Percentiles rank a stretch among this genome's conserved stretches.
These are phyloP conservation scores for Fusarium tjaetaba DNA, from an alignment of 2,329 filamentous ascomycete genomes.

Conservation along the genomic window DNA sequence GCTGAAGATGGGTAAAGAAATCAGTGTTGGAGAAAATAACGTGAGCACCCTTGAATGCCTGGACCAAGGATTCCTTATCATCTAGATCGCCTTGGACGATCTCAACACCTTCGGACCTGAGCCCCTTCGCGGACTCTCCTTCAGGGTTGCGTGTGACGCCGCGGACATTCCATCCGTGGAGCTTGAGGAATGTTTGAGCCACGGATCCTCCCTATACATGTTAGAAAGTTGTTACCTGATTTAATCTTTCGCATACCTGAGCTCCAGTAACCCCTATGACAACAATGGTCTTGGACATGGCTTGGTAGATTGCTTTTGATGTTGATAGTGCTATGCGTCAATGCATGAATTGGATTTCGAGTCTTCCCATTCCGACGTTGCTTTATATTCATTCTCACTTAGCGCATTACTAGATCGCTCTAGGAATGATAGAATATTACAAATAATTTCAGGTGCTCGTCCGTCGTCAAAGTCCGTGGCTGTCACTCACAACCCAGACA, in stretches of 20 bases:
- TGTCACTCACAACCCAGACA: background rate
- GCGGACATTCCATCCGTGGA: background rate
- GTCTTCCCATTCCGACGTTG: rapidly evolving
- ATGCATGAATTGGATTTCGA: rapidly evolving
- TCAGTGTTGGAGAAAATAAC: background rate
- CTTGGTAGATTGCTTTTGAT: background rate
- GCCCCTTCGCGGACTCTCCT: background rate
- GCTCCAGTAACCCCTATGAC: background rate
- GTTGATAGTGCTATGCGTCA: rapidly evolving
- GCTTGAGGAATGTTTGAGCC: background rate
- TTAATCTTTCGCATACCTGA: rapidly evolving
- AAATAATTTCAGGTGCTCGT: rapidly evolving
- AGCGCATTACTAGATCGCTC: rapidly evolving
- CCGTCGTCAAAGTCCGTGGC: background rate
- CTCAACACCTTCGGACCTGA: background rate
- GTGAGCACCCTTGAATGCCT: background rate
- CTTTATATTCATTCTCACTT: background rate
- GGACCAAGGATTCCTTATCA: background rate
- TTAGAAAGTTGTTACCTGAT: rapidly evolving
- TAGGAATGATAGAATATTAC: rapidly evolving
- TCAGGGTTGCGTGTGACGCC: background rate
- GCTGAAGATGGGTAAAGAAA: background rate
- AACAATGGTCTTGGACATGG: background rate
- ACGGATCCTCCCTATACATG: background rate
- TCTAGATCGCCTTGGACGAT: background rate